Base-by-base conservation (phyloP, 2,329 filamentous ascomycete species). In the Malbranchea zuffiana region DNA sequence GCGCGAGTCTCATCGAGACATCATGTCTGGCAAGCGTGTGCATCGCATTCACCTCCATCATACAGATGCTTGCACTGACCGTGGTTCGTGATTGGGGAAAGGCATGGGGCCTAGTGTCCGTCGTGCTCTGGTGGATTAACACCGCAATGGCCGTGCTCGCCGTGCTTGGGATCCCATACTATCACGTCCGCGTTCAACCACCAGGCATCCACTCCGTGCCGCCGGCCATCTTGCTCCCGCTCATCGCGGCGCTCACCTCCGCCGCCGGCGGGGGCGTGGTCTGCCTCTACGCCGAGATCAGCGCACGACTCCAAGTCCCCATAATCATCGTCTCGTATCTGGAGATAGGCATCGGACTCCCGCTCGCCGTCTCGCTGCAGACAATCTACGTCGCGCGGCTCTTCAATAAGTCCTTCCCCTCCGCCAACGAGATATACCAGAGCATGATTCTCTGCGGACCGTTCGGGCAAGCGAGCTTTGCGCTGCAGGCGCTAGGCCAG, bases 51-150 rank as follows among this genome's bases (percentile, higher is more conserved):
- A 54, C 52, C 5, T 48, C 51, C 3, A 56, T 61, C 31, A 49
- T 53, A 19, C 44, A 60, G 10, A 51, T 59, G 40, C 76, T 92
- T 51, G 80, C 75, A 25, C 70, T 88, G 47, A 74, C 44, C 24
- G 46, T 50, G 2, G 50, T 59, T 4, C 31, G 49, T 21, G 51
- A 55, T 35, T 57, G 52, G 43, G 47, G 49, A 12, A 32, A 37
- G 8, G 44, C 47, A 7, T 51, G 49, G 45, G 52, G 53, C 3
- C 25, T 60, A 6, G 45, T 50, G 15, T 49, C 54, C 4, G 60
- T 55, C 40, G 45, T 62, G 11, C 51, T 66, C 17, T 66, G 62
- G 62, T 66, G 62, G 61, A 50, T 61, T 10, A 50, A 54, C 15
- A 51, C 54, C 2, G 48, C 36, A 1, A 48, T 63, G 29, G 54